A percentile compares a stretch with the other conserved stretches of the same genome.
phyloP scores from a whole-genome alignment of 768 basidiomycete genomes.

The Boletus fagicola region DNA sequence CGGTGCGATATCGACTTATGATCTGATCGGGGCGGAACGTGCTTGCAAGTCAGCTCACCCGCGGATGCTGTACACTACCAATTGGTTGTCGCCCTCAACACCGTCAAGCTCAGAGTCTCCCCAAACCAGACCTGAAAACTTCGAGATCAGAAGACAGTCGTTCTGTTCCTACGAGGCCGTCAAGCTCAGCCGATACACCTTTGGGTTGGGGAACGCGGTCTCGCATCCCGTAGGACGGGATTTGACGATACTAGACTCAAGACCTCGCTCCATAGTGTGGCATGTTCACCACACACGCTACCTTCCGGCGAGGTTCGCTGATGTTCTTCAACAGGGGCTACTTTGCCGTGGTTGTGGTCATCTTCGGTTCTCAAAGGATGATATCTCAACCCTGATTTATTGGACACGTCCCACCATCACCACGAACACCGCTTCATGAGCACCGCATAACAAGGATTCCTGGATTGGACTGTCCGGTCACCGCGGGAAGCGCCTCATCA shows the following conservation, averaged over 20 bases:
- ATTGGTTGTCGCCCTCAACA: not conserved
- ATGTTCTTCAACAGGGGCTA: not conserved
- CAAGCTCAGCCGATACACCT: not conserved
- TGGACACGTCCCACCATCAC: not conserved
- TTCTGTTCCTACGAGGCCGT: no score
- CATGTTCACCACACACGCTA: not conserved
- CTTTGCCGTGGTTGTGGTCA: not conserved
- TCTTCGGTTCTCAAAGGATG: not conserved
- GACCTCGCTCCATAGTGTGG: no score
- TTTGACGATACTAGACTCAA: no score
- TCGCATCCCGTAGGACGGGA: no score
- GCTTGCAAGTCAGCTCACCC: not conserved
- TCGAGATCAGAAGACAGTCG: no score
- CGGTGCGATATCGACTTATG: constrained; percentile 5
- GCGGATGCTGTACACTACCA: not conserved
- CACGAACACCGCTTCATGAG: not conserved
- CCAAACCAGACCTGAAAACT: no score
- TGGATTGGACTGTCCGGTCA: no score
- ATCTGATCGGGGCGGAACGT: not conserved
- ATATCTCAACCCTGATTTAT: no score
- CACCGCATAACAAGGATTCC: not conserved
- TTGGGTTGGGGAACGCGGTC: not conserved
- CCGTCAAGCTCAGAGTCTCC: not conserved
- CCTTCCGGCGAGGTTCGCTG: not conserved
- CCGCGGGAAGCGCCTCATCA: not conserved